Conservation (phyloP, 2,329 filamentous ascomycete species). For the Neopestalotiopsis sp. region DNA sequence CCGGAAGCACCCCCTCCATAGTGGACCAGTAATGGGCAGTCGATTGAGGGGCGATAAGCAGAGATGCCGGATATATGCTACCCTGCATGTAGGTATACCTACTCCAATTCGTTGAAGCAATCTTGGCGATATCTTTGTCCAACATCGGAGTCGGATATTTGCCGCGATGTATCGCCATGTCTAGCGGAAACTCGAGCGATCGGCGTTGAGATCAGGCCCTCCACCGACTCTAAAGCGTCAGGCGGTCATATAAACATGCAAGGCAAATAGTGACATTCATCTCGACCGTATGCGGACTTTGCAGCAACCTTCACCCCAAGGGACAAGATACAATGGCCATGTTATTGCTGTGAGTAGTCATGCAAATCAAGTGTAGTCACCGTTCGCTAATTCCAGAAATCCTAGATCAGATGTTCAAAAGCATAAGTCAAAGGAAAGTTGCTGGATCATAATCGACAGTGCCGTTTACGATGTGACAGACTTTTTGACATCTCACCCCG, state of each 20-base stretch:
- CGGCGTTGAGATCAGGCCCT: not conserved
- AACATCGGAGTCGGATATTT: not conserved
- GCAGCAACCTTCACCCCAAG: not conserved
- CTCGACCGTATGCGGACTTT: not conserved
- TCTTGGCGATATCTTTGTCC: not conserved
- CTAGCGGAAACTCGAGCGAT: not conserved
- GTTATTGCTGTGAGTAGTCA: not conserved
- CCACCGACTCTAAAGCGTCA: too few relatives aligned
- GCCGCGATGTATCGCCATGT: too few relatives aligned
- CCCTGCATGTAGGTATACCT: too few relatives aligned
- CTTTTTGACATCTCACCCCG: constrained; percentile 2
- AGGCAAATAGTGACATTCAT: not conserved
- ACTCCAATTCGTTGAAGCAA: too few relatives aligned
- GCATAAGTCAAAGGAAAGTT: constrained; percentile 6
- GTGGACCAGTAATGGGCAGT: not conserved
- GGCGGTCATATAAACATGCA: not conserved
- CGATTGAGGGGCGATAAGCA: not conserved
- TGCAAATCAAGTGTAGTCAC: not conserved
- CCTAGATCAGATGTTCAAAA: not conserved
- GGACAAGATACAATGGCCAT: not conserved
- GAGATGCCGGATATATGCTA: not conserved
- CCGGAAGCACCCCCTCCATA: not conserved
- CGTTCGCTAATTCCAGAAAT: not conserved
- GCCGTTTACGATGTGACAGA: constrained; percentile 8
- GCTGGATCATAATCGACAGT: constrained; percentile 9